Evolutionary conservation across 1,139 yeast species (phyloP).

Genomic region (Candida sp.): DNA sequence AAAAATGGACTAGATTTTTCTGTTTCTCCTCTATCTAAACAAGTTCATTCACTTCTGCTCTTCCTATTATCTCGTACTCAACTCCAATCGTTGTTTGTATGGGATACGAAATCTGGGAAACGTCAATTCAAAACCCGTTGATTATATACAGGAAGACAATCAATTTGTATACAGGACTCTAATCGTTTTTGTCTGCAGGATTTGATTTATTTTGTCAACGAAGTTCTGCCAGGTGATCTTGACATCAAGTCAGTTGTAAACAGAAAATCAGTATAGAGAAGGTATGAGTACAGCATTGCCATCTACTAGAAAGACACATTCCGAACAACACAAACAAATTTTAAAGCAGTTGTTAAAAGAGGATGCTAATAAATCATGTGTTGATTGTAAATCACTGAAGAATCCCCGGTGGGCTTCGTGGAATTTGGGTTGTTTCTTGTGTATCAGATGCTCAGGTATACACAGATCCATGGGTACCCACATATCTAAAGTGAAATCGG

Average conservation of each 20-base stretch:
- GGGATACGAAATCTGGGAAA: no score
- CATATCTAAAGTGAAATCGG: conserved; percentile 80
- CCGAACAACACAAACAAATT: conserved; percentile 62
- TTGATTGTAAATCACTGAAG: conserved; percentile 84
- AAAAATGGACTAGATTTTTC: neutral
- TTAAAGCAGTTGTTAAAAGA: conserved; percentile 73
- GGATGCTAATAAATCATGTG: conserved; percentile 74
- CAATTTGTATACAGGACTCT: no score
- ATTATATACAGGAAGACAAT: neutral
- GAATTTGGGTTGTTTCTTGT: conserved; percentile 89
- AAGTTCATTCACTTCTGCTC: neutral
- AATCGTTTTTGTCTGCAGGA: no score
- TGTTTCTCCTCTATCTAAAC: neutral
- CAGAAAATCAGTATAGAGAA: neutral
- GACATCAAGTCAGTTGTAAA: neutral
- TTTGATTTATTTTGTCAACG: neutral
- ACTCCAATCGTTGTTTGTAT: no score
- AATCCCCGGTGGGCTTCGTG: conserved; percentile 99
- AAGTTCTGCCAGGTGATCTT: neutral
- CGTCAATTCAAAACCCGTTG: neutral
- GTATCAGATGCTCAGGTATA: conserved; percentile 91
- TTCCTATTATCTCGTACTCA: neutral
- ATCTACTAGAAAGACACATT: conserved; percentile 41
- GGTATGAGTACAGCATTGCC: conserved; percentile 21
- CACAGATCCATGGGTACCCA: conserved; percentile 97